phyloP scores from a whole-genome alignment of 495 filamentous ascomycete species.

The Penicillium goetzii region DNA sequence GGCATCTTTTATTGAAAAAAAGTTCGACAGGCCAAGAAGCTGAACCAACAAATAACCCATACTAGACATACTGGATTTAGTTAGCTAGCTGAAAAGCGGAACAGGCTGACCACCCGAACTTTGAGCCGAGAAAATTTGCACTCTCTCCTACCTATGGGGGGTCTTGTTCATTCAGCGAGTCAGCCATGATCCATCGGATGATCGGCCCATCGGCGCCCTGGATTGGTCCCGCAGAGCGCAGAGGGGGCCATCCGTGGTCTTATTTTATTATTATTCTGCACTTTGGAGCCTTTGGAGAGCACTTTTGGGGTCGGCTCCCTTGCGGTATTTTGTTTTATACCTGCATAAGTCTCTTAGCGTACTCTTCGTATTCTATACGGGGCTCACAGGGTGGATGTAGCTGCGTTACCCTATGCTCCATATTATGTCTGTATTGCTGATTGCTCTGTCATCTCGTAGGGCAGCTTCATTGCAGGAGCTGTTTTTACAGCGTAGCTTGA shows the following conservation, averaged over 20 bases:
- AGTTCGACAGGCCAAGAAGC: neutral
- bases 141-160: neutral
- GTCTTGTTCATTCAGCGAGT: too few relatives aligned
- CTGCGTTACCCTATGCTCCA: neutral
- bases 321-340: constrained; percentile 3
- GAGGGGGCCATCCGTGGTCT: neutral
- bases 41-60: neutral
- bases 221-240: neutral
- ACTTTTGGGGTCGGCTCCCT: neutral
- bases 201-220: too few relatives aligned
- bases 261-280: too few relatives aligned
- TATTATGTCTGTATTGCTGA: too few relatives aligned
- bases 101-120: neutral
- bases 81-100: neutral
- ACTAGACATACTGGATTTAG: neutral
- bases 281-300: too few relatives aligned
- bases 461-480: neutral
- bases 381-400: neutral
- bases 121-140: neutral
- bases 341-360: neutral
- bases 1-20: constrained; percentile 34
- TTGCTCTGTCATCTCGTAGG: neutral
- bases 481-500: neutral
- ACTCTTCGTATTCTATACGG: neutral
- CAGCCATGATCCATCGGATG: too few relatives aligned